phyloP scores from a whole-genome alignment of 1,284 basidiomycete species.

The Pseudozyma thailandica region DNA sequence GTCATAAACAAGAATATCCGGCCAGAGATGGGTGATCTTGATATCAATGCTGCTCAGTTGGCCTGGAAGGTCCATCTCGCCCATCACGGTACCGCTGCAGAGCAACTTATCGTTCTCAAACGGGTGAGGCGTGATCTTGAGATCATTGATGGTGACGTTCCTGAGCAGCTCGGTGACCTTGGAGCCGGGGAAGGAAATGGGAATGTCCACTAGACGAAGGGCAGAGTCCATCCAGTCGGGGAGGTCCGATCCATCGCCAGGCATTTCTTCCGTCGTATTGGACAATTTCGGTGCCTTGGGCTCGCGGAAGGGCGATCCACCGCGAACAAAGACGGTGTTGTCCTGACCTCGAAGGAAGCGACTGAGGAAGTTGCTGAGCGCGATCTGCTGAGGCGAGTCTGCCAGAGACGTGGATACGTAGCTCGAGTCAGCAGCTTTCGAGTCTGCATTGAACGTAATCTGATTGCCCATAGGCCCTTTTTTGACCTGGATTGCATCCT shows the following conservation, averaged over 20 bases:
- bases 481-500: not conserved
- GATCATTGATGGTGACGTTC: slow-evolving; percentile 62
- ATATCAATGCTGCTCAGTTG: slow-evolving; percentile 60
- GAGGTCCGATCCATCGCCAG: slow-evolving; percentile 52
- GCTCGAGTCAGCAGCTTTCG: not conserved
- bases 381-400: slow-evolving; percentile 50
- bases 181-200: slow-evolving; percentile 61
- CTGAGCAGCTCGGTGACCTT: slow-evolving; percentile 63
- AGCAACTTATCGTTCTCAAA: slow-evolving; percentile 60
- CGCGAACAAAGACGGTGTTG: slow-evolving; percentile 60
- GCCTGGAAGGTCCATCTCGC: slow-evolving; percentile 58
- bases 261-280: slow-evolving; percentile 16
- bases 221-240: slow-evolving; percentile 59
- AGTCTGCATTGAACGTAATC: slow-evolving; percentile 2
- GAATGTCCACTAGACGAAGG: slow-evolving; percentile 52
- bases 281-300: slow-evolving; percentile 9
- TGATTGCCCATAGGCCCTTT: not conserved
- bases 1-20: slow-evolving; percentile 61
- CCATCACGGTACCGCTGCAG: slow-evolving; percentile 60
- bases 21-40: slow-evolving; percentile 62
- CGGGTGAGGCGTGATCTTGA: slow-evolving; percentile 62
- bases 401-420: not conserved
- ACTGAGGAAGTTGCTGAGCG: slow-evolving; percentile 60
- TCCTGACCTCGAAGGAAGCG: slow-evolving; percentile 59
- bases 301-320: slow-evolving; percentile 55